phyloP scores from a whole-genome alignment of 2,329 filamentous ascomycete species.

The Botrytis hyacinthi region DNA sequence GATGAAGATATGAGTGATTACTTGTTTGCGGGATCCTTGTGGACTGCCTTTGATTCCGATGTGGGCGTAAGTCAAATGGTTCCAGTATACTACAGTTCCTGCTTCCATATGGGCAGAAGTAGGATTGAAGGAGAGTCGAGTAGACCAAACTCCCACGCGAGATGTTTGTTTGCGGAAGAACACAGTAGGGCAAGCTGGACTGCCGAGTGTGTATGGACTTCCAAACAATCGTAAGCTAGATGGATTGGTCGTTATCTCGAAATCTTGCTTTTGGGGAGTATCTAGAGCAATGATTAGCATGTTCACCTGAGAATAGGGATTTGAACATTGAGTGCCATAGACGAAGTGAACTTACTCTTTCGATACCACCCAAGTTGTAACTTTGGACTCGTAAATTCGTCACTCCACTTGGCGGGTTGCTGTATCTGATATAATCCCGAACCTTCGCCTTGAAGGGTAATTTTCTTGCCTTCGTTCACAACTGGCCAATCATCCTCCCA shows the following conservation, averaged over 20 bases:
- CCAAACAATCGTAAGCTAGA: background rate
- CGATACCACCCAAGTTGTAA: constrained; percentile 17
- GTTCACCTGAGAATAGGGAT: background rate
- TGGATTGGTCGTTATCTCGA: background rate
- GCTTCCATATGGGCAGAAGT: background rate
- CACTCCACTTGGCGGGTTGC: background rate
- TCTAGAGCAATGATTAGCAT: background rate
- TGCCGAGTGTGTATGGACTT: background rate
- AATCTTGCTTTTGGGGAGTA: background rate
- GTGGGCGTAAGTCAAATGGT: background rate
- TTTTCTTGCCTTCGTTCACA: constrained; percentile 1
- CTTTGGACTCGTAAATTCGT: background rate
- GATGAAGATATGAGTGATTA: background rate
- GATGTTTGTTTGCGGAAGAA: constrained; percentile 16
- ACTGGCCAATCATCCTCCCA: constrained; percentile 54
- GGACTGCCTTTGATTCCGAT: background rate
- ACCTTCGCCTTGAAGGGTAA: background rate
- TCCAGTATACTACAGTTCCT: constrained; percentile 9
- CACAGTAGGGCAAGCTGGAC: background rate
- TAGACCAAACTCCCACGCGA: constrained; percentile 6
- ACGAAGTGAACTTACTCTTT: background rate
- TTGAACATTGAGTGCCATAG: rapidly evolving
- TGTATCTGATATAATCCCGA: constrained; percentile 1
- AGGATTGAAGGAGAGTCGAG: background rate
- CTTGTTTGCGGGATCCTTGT: background rate